phyloP scores from a whole-genome alignment of 306 rosid genomes.

The Quercus variabilis region DNA sequence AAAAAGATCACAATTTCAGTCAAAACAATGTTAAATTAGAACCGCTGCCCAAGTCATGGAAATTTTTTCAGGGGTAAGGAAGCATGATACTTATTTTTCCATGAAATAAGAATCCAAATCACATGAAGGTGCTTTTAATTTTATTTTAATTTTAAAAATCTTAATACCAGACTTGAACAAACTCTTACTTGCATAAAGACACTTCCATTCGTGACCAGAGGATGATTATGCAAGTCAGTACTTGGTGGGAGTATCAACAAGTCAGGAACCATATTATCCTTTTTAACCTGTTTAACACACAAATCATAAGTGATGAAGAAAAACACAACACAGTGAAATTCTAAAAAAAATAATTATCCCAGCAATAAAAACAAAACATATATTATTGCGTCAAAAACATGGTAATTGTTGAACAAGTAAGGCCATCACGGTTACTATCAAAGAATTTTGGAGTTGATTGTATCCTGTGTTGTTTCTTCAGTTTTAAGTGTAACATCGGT shows the following conservation, averaged over 20 bases:
- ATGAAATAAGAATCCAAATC: neutral
- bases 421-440: neutral
- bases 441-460: neutral
- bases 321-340: neutral
- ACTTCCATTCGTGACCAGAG: slow-evolving; percentile 71
- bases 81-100: neutral
- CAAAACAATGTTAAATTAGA: slow-evolving; percentile 2
- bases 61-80: neutral
- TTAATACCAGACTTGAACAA: neutral
- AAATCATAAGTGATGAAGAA: neutral
- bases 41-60: neutral
- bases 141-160: neutral
- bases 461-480: neutral
- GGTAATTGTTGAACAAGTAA: neutral
- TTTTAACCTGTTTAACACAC: slow-evolving; percentile 53
- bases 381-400: neutral
- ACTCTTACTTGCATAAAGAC: slow-evolving; percentile 83
- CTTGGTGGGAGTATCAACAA: slow-evolving; percentile 82
- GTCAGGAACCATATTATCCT: slow-evolving; percentile 71
- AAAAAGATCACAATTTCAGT: slow-evolving; percentile 18
- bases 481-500: neutral
- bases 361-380: neutral
- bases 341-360: neutral
- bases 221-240: slow-evolving; percentile 84
- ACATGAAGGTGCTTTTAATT: neutral